Base-by-base conservation (phyloP, 805 yeast species). In the Millerago galiae region DNA sequence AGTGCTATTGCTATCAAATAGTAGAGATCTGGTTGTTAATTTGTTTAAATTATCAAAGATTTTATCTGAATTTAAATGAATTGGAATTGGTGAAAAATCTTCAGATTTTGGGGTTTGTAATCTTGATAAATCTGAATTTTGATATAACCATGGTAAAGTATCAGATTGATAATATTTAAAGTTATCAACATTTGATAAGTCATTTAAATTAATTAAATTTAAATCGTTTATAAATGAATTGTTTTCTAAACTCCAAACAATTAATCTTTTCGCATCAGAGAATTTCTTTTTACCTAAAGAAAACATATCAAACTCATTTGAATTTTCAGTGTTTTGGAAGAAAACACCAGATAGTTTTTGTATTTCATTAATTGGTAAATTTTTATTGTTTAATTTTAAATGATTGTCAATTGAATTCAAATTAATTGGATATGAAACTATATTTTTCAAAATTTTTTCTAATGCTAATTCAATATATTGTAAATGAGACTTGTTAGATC, bases 111-210 rank as follows among this genome's bases (percentile, higher is more conserved):
- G 59, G n/a, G 43, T 39, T 38, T 37, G 54, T 13, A 50, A 32
- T 36, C 61, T 45, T 13, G 46, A 18, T 58, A 56, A 55, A 4
- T 34, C 14, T 39, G 46, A 44, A 13, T 42, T 39, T 42, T 54
- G 51, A 41, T 55, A 45, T 17, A 51, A 46, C 61, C 61, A 57
- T 1, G 60, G 58, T 3, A 56, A 35, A 3, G 58, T 44, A 6
- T 44, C 44, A 16, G 48, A 52, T 3, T 49, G 46, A 10, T 37
- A 7, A 41, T 3, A 31, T 38, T 10, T 44, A 44, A 30, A 42
- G 49, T 16, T 36, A 35, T 35, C 45, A 40, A 25, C 24, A 28
- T 50, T 35, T 2, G 46, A 11, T 14, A 43, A 10, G 18, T 51
- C 47, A 5, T 43, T 28, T 14, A 33, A 30, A 15, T 42, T 42